Conservation (phyloP, 768 basidiomycete genomes). For the Termitomyces sp. region DNA sequence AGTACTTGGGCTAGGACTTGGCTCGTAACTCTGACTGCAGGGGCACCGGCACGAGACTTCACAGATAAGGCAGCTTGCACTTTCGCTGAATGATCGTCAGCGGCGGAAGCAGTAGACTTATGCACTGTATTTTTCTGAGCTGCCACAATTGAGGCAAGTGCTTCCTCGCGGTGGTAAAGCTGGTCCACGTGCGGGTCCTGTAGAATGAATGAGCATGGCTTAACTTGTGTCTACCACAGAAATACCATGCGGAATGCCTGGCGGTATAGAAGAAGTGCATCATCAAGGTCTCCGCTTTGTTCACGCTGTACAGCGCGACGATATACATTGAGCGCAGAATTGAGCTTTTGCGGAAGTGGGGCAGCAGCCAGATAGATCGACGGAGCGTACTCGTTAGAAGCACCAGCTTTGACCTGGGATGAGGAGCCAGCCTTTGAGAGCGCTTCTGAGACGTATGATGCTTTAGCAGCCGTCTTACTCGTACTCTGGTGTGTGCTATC, state of each 20-base stretch:
- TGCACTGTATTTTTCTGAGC: slow-evolving; percentile 16
- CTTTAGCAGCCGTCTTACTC: background rate
- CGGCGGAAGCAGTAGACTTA: slow-evolving; percentile 3
- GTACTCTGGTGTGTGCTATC: background rate
- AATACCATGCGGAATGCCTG: slow-evolving; percentile 66
- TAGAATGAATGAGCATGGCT: background rate
- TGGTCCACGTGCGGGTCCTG: slow-evolving; percentile 69
- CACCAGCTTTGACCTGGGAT: slow-evolving; percentile 12
- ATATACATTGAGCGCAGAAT: slow-evolving; percentile 61
- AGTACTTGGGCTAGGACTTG: slow-evolving; percentile 41
- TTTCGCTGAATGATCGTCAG: slow-evolving; percentile 11
- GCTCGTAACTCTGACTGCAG: slow-evolving; percentile 23
- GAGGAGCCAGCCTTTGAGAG: slow-evolving; percentile 12
- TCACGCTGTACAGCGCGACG: slow-evolving; percentile 66
- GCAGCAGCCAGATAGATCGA: slow-evolving; percentile 19
- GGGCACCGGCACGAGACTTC: slow-evolving; percentile 15
- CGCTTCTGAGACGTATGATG: background rate
- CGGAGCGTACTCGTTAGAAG: slow-evolving; percentile 13
- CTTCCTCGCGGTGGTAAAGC: slow-evolving; percentile 57
- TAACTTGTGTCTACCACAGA: background rate
- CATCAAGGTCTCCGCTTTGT: slow-evolving; percentile 67
- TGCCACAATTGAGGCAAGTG: slow-evolving; percentile 29
- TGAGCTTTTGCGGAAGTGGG: slow-evolving; percentile 28
- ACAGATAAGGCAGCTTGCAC: slow-evolving; percentile 21
- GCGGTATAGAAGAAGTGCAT: slow-evolving; percentile 72